Evolutionary conservation across 768 basidiomycete genomes (phyloP).

Genomic region (Lactifluus volemus): DNA sequence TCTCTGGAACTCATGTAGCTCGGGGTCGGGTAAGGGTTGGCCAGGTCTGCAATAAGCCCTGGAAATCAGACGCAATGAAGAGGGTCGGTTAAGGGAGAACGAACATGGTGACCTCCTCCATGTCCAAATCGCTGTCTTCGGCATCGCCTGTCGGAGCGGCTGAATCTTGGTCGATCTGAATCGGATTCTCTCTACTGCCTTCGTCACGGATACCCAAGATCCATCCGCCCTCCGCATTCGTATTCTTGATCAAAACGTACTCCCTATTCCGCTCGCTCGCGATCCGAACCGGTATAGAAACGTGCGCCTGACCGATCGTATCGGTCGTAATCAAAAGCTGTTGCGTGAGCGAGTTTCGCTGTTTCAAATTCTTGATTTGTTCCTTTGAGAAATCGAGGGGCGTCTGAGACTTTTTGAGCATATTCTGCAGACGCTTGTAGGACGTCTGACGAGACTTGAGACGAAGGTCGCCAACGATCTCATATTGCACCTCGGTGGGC

Average conservation of each 20-base stretch:
- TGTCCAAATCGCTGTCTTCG: constrained; percentile 43
- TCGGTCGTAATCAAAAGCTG: constrained; percentile 89
- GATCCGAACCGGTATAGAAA: constrained; percentile 87
- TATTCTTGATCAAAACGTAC: constrained; percentile 92
- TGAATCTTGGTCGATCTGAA: constrained; percentile 69
- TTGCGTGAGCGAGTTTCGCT: constrained; percentile 88
- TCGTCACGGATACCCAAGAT: constrained; percentile 85
- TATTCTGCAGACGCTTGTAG: constrained; percentile 82
- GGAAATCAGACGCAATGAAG: background rate
- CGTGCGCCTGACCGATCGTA: constrained; percentile 80
- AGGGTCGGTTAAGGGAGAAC: constrained; percentile 18
- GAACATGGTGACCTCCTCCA: constrained; percentile 77
- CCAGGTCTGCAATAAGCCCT: constrained; percentile 13
- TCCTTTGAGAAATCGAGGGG: constrained; percentile 94
- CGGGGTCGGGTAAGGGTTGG: constrained; percentile 39
- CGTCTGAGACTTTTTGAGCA: constrained; percentile 71
- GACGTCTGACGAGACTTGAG: constrained; percentile 93
- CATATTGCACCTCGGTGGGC: constrained; percentile 95
- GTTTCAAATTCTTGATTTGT: constrained; percentile 84
- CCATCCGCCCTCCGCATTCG: constrained; percentile 85
- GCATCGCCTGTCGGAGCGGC: constrained; percentile 23
- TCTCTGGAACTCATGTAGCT: constrained; percentile 53
- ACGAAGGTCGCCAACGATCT: constrained; percentile 93
- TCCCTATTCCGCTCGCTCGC: constrained; percentile 93
- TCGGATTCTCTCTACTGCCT: constrained; percentile 78